Evolutionary conservation across 345 rosid species (phyloP).

Genomic region (Lagerstroemia speciosa): DNA sequence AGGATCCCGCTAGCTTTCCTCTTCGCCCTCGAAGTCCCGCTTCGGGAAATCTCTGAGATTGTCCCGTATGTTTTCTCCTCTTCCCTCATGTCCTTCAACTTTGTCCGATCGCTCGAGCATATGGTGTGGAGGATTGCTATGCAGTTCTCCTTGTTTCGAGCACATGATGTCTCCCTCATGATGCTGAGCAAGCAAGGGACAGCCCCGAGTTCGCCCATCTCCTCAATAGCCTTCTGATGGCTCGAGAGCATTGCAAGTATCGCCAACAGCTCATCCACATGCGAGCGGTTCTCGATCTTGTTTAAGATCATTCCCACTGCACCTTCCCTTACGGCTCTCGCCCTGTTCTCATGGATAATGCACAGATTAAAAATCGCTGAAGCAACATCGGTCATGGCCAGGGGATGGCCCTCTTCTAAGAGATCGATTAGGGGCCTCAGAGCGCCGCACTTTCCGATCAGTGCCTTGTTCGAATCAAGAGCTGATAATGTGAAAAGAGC

Average conservation of each 20-base stretch:
- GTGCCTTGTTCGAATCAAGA: conserved; percentile 71
- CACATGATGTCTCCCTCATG: conserved; percentile 60
- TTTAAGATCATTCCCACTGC: conserved; percentile 58
- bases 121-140: conserved; percentile 66
- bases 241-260: conserved; percentile 78
- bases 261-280: conserved; percentile 75
- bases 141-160: conserved; percentile 79
- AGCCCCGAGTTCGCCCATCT: conserved; percentile 60
- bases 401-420: conserved; percentile 68
- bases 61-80: conserved; percentile 61
- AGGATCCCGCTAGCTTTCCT: conserved; percentile 81
- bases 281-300: conserved; percentile 51
- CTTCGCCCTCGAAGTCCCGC: conserved; percentile 89
- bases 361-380: conserved; percentile 84
- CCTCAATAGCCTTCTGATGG: conserved; percentile 64
- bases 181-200: conserved; percentile 68
- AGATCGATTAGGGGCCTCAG: conserved; percentile 67
- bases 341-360: conserved; percentile 68
- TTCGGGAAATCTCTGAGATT: conserved; percentile 62
- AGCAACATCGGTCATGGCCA: conserved; percentile 76
- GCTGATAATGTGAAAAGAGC: conserved; percentile 82
- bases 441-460: conserved; percentile 71
- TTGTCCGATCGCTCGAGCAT: conserved; percentile 63
- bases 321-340: conserved; percentile 73
- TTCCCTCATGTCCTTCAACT: conserved; percentile 65